Evolutionary conservation across 139 green algal species (phyloP), one percentile per base, ranked within the genome.

Genomic region (Haematococcus sp.): DNA sequence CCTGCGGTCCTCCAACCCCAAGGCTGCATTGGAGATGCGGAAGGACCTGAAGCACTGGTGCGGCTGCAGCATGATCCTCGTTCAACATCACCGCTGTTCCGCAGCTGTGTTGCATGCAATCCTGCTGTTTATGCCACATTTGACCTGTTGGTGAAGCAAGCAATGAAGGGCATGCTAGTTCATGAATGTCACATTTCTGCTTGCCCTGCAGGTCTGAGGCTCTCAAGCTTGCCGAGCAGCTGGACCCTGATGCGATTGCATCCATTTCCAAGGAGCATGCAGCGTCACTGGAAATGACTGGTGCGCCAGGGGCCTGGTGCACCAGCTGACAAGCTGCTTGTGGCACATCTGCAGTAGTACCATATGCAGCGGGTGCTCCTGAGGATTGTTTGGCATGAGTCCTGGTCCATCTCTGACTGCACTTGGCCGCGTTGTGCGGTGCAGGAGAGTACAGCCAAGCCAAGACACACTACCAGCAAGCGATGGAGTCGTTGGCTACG

Each of bases 21-120:
- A 79, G 16, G 84, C 85, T 3, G 91, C 91, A 17, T 80, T 95
- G 56, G 87, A 94, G 83, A 90, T 94, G 89, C 83, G 88, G 5
- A 85, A 84, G 61, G 85, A 92, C 76, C 79, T 93, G 55, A 90
- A 91, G 81, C 88, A 93, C 63, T 95, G 91, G 91, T 72, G 27
- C n/a, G 64, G 17, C 23, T 19, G 11, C 40, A 49, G 40, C 40
- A n/a, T n/a, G n/a, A n/a, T n/a, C n/a, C n/a, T n/a, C n/a, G n/a
- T n/a, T n/a, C n/a, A n/a, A n/a, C n/a, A n/a, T n/a, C n/a, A n/a
- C n/a, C n/a, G n/a, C n/a, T n/a, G n/a, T n/a, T n/a, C n/a, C n/a
- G n/a, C n/a, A n/a, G n/a, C n/a, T n/a, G n/a, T n/a, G n/a, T n/a
- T n/a, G n/a, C n/a, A n/a, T n/a, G n/a, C n/a, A n/a, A n/a, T n/a